Conservation (phyloP, 129 eudicot species). For the Glebionis coronaria region DNA sequence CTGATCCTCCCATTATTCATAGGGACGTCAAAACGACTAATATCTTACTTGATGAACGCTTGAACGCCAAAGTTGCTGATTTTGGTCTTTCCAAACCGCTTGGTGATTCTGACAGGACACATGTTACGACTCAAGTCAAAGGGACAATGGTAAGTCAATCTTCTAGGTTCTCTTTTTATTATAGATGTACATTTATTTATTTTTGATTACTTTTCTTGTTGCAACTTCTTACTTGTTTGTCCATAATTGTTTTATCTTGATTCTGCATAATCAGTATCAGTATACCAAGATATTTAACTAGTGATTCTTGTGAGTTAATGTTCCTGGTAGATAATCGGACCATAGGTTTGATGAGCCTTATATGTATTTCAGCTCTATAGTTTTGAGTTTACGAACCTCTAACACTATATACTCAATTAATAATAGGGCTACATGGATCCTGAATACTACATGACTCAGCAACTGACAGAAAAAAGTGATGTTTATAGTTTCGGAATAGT, state of each 20-base stretch:
- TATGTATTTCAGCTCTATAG: neutral
- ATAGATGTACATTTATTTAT: neutral
- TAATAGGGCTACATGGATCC: slow-evolving; percentile 73
- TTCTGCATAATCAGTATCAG: neutral
- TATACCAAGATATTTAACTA: too few relatives aligned
- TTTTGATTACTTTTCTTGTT: neutral
- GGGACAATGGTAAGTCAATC: slow-evolving; percentile 85
- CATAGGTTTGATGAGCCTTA: neutral
- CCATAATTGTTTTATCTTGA: neutral
- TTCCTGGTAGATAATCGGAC: neutral
- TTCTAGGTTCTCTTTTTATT: neutral
- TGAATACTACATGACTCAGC: slow-evolving; percentile 70
- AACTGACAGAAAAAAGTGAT: slow-evolving; percentile 66
- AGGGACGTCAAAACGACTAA: slow-evolving; percentile 80
- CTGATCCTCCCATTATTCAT: slow-evolving; percentile 90
- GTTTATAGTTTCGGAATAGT: slow-evolving; percentile 81
- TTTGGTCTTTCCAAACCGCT: slow-evolving; percentile 77
- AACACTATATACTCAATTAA: neutral
- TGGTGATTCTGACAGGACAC: slow-evolving; percentile 48
- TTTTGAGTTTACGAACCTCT: slow-evolving; percentile 1
- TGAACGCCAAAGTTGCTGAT: slow-evolving; percentile 90
- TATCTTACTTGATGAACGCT: slow-evolving; percentile 67
- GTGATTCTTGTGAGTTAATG: neutral
- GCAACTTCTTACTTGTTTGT: neutral
- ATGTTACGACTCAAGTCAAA: slow-evolving; percentile 92